Evolutionary conservation across 1,284 basidiomycete genomes (phyloP), one percentile per base, ranked within the genome.

Genomic region (Moniliophthora roreri): DNA sequence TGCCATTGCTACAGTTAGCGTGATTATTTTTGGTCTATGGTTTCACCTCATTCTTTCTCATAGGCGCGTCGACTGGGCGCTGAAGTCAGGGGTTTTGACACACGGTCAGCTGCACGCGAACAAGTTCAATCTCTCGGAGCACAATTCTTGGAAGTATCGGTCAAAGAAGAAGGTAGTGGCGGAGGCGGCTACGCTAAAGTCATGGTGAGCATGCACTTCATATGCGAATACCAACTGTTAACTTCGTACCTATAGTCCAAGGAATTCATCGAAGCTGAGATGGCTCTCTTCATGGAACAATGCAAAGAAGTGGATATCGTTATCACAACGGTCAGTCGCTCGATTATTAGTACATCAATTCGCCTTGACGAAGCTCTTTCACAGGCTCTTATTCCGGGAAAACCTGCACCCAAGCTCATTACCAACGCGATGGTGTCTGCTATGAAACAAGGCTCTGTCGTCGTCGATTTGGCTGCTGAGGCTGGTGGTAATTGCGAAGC

Each of bases 391-490:
- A 88, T 91, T 65, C 91, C 91, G 36, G 91, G 91, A 18, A 86
- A 81, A 76, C 88, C 87, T 4, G 91, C 91, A 11, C 91, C 91
- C 3, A 93, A 87, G 66, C 68, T 93, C 37, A 90, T 93, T 62
- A 88, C 84, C 4, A 79, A 84, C 55, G 87, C 89, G 72, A 91
- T 93, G 85, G 80, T 93, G 11, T 79, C 83, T 50, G 87, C 85
- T 18, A 93, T 93, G 91, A 93, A 90, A 62, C 89, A 88, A 73
- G 91, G 91, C 23, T 92, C 90, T 2, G 84, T 93, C 37, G 82
- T 93, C 54, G 91, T 93, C 39, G 91, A 93, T 68, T 71, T 93
- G 56, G 91, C 91, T 40, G 85, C 89, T 23, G 91, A 93, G 70
- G 79, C 89, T 35, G 91, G 91, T 26, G 91, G 91, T 16, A 93